Conservation (phyloP, 2,329 filamentous ascomycete species). For the Pseudonectria foliicola region DNA sequence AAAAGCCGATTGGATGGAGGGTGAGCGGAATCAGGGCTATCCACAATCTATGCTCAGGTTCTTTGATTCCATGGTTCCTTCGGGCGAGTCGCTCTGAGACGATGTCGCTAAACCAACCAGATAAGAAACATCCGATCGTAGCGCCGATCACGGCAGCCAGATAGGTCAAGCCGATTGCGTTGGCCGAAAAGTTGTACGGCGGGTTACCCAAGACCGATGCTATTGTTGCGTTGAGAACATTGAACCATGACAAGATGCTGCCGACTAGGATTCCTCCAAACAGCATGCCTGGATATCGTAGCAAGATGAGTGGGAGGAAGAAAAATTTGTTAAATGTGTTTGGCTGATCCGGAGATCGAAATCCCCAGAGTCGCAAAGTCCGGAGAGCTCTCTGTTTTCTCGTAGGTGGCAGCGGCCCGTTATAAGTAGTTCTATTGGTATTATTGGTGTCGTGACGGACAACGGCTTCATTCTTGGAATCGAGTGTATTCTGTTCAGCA, state of each 20-base stretch:
- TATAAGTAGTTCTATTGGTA: too few relatives aligned
- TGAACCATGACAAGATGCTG: conserved; percentile 18
- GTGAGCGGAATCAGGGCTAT: conserved; percentile 13
- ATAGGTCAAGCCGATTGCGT: conserved; percentile 14
- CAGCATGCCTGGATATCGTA: conserved; percentile 13
- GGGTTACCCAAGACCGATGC: conserved; percentile 15
- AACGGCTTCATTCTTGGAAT: conserved; percentile 5
- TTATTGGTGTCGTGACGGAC: too few relatives aligned
- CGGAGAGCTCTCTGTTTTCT: conserved; percentile 6
- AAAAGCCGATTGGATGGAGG: conserved; percentile 15
- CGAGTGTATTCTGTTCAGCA: too few relatives aligned
- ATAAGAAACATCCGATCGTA: conserved; percentile 16
- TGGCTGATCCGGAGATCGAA: conserved; percentile 10
- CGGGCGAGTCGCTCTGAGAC: conserved; percentile 14
- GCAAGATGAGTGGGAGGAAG: conserved; percentile 7
- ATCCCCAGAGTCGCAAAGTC: conserved; percentile 16
- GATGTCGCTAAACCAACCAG: conserved; percentile 15
- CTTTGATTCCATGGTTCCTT: conserved; percentile 17
- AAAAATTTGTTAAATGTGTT: conserved; percentile 14
- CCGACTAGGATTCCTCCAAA: conserved; percentile 17
- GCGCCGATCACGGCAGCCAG: conserved; percentile 14
- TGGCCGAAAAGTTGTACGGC: conserved; percentile 18
- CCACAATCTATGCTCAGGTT: conserved; percentile 21
- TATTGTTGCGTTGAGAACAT: conserved; percentile 14
- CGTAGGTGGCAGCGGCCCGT: not conserved